Percentiles rank a stretch among this genome's conserved stretches.
phyloP scores from a whole-genome alignment of 2,329 filamentous ascomycete species.

The Diplodia mutila region DNA sequence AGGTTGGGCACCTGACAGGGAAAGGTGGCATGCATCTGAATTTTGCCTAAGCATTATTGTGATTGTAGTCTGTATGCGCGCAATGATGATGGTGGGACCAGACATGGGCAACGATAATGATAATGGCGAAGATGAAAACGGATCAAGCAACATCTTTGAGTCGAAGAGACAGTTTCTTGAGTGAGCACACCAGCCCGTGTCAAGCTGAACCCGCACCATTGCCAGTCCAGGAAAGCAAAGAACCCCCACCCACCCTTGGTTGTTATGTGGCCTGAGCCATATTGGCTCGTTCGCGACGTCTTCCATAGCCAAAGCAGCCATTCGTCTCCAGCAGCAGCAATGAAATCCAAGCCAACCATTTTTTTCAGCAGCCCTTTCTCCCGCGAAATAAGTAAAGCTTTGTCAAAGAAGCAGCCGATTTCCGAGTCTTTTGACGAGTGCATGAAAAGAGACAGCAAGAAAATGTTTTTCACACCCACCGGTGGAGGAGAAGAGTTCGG shows the following conservation, averaged over 20 bases:
- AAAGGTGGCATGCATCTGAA: not conserved
- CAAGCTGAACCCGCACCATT: slow-evolving; percentile 11
- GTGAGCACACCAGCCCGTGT: slow-evolving; percentile 15
- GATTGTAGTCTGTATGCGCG: not conserved
- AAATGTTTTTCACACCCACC: slow-evolving; percentile 18
- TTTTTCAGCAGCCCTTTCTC: slow-evolving; percentile 13
- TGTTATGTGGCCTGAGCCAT: not conserved
- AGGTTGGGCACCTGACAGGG: not conserved
- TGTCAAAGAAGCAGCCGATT: slow-evolving; percentile 13
- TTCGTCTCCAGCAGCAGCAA: slow-evolving; percentile 8
- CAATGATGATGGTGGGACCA: not conserved
- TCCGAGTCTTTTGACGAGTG: slow-evolving; percentile 23
- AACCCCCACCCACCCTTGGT: slow-evolving; percentile 4
- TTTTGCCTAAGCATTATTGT: not conserved
- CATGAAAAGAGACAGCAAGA: slow-evolving; percentile 21
- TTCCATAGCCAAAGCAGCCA: slow-evolving; percentile 10
- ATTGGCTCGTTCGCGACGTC: not conserved
- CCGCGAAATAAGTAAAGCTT: slow-evolving; percentile 13
- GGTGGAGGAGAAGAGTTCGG: not conserved
- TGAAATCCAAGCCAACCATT: slow-evolving; percentile 18
- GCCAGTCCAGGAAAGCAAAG: not conserved
- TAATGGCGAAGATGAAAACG: not conserved
- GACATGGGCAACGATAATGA: not conserved
- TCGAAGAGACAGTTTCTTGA: slow-evolving; percentile 21
- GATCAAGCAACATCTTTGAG: not conserved